Evolutionary conservation across 2,329 filamentous ascomycete genomes (phyloP).

Genomic region (Alternaria tenuissima): DNA sequence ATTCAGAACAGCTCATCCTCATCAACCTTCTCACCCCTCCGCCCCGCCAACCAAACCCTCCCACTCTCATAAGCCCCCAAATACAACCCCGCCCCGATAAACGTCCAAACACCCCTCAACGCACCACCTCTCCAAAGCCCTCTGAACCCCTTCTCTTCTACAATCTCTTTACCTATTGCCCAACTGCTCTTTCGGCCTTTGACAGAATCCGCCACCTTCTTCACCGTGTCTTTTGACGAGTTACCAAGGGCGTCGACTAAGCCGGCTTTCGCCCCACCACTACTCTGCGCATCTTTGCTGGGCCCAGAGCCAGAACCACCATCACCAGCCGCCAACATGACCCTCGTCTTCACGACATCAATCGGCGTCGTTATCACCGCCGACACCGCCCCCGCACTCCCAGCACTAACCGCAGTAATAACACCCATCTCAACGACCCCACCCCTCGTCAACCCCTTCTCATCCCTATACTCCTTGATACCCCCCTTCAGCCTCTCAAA

Average conservation of each 20-base stretch:
- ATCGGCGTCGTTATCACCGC: constrained; percentile 86
- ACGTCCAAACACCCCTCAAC: constrained; percentile 80
- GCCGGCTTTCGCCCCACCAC: constrained; percentile 20
- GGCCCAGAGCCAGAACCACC: constrained; percentile 7
- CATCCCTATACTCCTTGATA: constrained; percentile 59
- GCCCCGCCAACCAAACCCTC: constrained; percentile 61
- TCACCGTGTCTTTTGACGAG: constrained; percentile 6
- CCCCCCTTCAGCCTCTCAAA: constrained; percentile 74
- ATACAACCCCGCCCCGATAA: constrained; percentile 83
- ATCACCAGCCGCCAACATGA: constrained; percentile 72
- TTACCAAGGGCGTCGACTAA: constrained; percentile 55
- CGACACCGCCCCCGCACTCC: constrained; percentile 75
- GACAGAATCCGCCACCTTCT: neutral
- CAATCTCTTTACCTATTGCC: constrained; percentile 70
- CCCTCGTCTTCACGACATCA: constrained; percentile 87
- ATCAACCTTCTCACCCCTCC: constrained; percentile 54
- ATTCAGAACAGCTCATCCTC: constrained; percentile 39
- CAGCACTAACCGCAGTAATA: constrained; percentile 78
- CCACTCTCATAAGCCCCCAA: constrained; percentile 86
- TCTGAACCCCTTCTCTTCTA: constrained; percentile 70
- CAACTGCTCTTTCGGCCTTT: constrained; percentile 56
- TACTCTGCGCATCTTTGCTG: constrained; percentile 16
- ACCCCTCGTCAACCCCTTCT: constrained; percentile 47
- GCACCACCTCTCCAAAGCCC: constrained; percentile 81
- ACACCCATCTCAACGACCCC: constrained; percentile 70